phyloP scores from a whole-genome alignment of 2,329 filamentous ascomycete species.

The Taxawa tesnikishii region DNA sequence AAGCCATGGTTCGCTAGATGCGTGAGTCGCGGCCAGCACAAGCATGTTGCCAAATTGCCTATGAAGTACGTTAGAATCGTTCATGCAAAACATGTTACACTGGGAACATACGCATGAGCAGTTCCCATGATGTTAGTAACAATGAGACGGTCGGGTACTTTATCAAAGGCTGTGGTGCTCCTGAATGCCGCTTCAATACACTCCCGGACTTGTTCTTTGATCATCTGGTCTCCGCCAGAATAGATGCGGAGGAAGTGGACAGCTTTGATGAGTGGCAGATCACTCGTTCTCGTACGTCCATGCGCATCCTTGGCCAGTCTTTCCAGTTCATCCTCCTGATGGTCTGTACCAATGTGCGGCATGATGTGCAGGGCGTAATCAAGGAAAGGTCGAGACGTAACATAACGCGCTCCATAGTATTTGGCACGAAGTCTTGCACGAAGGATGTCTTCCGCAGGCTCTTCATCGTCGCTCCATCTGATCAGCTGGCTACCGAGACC shows the following conservation, averaged over 20 bases:
- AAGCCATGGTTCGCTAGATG: conserved; percentile 45
- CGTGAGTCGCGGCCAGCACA: conserved; percentile 72
- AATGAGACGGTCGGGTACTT: conserved; percentile 56
- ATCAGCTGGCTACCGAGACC: conserved; percentile 37
- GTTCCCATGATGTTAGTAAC: conserved; percentile 97
- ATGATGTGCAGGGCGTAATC: conserved; percentile 45
- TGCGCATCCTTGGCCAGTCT: conserved; percentile 17
- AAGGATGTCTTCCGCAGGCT: conserved; percentile 64
- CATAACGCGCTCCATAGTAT: conserved; percentile 84
- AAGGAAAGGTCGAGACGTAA: conserved; percentile 73
- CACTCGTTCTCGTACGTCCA: conserved; percentile 17
- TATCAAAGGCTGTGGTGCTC: conserved; percentile 75
- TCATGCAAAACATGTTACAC: conserved; percentile 3
- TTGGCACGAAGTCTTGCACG: conserved; percentile 78
- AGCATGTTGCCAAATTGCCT: conserved; percentile 97
- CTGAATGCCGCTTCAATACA: conserved; percentile 66
- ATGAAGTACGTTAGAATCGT: conserved; percentile 13
- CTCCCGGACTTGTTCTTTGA: conserved; percentile 19
- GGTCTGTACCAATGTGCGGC: conserved; percentile 15
- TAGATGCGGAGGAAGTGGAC: no score
- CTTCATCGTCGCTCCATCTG: conserved; percentile 55
- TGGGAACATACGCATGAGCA: conserved; percentile 85
- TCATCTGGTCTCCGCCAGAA: conserved; percentile 13
- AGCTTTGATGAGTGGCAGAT: conserved; percentile 21
- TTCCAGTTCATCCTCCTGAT: conserved; percentile 12